Conservation (phyloP, 2,329 filamentous ascomycete species). For the Onygenales sp. region DNA sequence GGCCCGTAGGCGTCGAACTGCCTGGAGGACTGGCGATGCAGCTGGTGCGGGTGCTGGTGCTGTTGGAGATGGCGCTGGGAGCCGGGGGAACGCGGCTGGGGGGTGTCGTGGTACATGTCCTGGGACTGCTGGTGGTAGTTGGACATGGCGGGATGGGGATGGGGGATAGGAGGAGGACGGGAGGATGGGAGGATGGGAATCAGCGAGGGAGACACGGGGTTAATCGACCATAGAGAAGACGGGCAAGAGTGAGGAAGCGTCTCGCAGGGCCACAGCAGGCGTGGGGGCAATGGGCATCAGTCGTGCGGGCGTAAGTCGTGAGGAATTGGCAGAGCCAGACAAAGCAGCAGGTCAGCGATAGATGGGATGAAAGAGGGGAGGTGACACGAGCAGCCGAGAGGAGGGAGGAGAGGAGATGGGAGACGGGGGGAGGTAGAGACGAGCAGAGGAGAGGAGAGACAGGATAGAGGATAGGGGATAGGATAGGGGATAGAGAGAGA, state of each 20-base stretch:
- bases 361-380: constrained; percentile 4
- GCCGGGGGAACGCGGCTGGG: constrained; percentile 62
- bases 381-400: neutral
- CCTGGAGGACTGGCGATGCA: constrained; percentile 64
- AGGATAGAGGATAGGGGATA: constrained; percentile 8
- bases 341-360: neutral
- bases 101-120: constrained; percentile 60
- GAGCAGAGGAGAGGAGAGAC: constrained; percentile 8
- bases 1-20: constrained; percentile 67
- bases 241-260: neutral
- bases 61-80: constrained; percentile 54
- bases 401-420: neutral
- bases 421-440: constrained; percentile 1
- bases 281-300: no score
- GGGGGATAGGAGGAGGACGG: constrained; percentile 19
- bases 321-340: neutral
- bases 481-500: constrained; percentile 8
- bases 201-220: constrained; percentile 7
- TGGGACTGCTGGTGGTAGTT: constrained; percentile 18
- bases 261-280: neutral
- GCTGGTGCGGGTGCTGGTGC: constrained; percentile 47
- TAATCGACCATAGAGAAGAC: constrained; percentile 1
- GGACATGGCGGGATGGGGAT: constrained; percentile 22
- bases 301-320: no score
- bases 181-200: constrained; percentile 16